Conservation (phyloP, 2,329 filamentous ascomycete genomes). For the Fusarium sp. region DNA sequence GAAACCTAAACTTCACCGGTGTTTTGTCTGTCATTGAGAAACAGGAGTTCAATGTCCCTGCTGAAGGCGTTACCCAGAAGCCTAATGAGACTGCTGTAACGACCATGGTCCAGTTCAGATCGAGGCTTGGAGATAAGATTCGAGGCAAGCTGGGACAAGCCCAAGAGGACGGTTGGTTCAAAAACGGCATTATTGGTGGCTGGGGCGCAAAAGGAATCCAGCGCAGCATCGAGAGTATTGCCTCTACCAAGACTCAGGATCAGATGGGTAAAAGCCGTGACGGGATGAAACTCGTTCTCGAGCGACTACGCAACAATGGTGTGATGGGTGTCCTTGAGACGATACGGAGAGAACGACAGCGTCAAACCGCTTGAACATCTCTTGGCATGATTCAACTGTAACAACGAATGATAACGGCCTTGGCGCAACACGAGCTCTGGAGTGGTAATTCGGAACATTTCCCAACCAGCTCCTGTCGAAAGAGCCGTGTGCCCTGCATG, state of each 20-base stretch:
- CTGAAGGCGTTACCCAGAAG: slow-evolving; percentile 41
- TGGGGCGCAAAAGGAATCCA: slow-evolving; percentile 80
- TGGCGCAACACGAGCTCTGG: slow-evolving; percentile 30
- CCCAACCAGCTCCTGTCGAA: slow-evolving; percentile 21
- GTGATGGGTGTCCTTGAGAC: slow-evolving; percentile 69
- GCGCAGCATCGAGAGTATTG: slow-evolving; percentile 81
- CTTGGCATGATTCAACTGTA: slow-evolving; percentile 37
- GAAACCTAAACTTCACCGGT: slow-evolving; percentile 84
- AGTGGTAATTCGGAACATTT: slow-evolving; percentile 19
- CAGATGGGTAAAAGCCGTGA: slow-evolving; percentile 84
- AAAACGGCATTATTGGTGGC: slow-evolving; percentile 60
- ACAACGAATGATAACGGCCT: slow-evolving; percentile 42
- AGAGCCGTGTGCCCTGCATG: slow-evolving; percentile 47
- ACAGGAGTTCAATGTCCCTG: slow-evolving; percentile 70
- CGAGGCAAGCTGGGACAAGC: slow-evolving; percentile 64
- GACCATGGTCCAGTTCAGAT: slow-evolving; percentile 79
- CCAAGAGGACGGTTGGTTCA: slow-evolving; percentile 61
- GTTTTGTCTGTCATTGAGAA: slow-evolving; percentile 82
- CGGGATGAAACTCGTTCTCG: slow-evolving; percentile 84
- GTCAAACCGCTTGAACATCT: slow-evolving; percentile 43
- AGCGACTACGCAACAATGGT: slow-evolving; percentile 70
- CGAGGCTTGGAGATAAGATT: slow-evolving; percentile 75
- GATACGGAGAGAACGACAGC: slow-evolving; percentile 58
- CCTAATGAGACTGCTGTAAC: slow-evolving; percentile 70
- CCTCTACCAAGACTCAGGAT: slow-evolving; percentile 79